Evolutionary conservation across 345 rosid species (phyloP).

Genomic region (Eucalyptus erythrocorys): DNA sequence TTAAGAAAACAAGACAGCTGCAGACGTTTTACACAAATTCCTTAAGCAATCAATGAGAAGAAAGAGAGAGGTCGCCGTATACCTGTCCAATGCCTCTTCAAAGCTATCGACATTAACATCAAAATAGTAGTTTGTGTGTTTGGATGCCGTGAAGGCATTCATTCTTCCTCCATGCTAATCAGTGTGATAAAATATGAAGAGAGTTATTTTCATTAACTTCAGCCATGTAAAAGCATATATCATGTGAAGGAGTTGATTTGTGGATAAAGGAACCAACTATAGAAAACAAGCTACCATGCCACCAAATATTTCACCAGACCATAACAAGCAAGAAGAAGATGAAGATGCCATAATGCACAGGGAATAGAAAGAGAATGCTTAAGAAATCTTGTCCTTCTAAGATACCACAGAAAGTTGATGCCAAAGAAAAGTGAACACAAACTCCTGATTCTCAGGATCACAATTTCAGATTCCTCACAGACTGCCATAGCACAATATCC

Average conservation of each 20-base stretch:
- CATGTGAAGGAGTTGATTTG: not conserved
- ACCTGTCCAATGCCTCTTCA: conserved; percentile 92
- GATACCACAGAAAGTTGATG: not conserved
- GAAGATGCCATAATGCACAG: not conserved
- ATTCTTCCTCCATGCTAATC: conserved; percentile 77
- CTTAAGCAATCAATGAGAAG: not conserved
- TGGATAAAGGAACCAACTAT: not conserved
- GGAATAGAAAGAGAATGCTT: not conserved
- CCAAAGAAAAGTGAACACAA: not conserved
- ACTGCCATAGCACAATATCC: not conserved
- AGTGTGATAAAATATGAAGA: not conserved
- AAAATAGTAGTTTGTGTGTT: conserved; percentile 61
- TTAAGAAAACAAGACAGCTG: not conserved
- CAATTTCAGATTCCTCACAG: not conserved
- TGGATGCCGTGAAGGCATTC: conserved; percentile 72
- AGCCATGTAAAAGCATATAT: not conserved
- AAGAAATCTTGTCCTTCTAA: not conserved
- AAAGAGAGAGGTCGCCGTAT: not conserved
- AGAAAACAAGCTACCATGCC: not conserved
- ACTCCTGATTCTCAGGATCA: not conserved
- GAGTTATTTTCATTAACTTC: not conserved
- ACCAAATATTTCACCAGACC: not conserved
- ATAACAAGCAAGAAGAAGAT: not conserved
- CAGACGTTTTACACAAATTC: not conserved
- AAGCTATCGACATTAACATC: conserved; percentile 70